Conservation (phyloP, 2,329 filamentous ascomycete species). For the Pseudogymnoascus sp. region DNA sequence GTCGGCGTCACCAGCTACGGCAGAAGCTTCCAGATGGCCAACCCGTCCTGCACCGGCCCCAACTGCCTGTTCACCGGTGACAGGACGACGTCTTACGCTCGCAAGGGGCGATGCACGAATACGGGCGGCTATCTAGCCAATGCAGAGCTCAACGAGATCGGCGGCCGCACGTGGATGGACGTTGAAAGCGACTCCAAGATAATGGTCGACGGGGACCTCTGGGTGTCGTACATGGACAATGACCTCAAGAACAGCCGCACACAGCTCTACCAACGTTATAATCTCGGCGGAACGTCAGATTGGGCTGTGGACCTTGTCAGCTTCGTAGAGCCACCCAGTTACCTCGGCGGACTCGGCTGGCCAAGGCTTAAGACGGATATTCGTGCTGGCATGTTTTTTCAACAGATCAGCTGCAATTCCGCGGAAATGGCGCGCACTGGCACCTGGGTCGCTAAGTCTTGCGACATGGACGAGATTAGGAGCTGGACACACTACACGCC, state of each 20-base stretch:
- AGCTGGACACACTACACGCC: too few relatives aligned
- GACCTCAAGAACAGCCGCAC: not conserved
- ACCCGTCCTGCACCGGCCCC: constrained; percentile 24
- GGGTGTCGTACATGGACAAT: not conserved
- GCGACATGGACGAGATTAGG: too few relatives aligned
- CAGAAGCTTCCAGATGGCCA: constrained; percentile 32
- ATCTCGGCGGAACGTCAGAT: too few relatives aligned
- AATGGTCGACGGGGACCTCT: not conserved
- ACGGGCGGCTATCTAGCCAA: constrained; percentile 32
- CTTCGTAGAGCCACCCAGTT: too few relatives aligned
- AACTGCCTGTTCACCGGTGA: constrained; percentile 27
- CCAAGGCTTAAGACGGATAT: too few relatives aligned
- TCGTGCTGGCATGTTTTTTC: too few relatives aligned
- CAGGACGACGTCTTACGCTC: constrained; percentile 20
- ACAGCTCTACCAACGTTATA: not conserved
- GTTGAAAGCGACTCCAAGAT: not conserved
- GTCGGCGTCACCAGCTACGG: constrained; percentile 33
- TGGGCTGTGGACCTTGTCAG: too few relatives aligned
- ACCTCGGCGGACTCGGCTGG: too few relatives aligned
- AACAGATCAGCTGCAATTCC: too few relatives aligned
- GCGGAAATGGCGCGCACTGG: too few relatives aligned
- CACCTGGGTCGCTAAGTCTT: too few relatives aligned
- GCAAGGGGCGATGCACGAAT: constrained; percentile 27
- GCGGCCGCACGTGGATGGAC: not conserved
- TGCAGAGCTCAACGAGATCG: constrained; percentile 25